These are phyloP conservation scores for Phytophthora podocarpi DNA, from an alignment of 352 stramenopile species.

Conservation along the genomic window DNA sequence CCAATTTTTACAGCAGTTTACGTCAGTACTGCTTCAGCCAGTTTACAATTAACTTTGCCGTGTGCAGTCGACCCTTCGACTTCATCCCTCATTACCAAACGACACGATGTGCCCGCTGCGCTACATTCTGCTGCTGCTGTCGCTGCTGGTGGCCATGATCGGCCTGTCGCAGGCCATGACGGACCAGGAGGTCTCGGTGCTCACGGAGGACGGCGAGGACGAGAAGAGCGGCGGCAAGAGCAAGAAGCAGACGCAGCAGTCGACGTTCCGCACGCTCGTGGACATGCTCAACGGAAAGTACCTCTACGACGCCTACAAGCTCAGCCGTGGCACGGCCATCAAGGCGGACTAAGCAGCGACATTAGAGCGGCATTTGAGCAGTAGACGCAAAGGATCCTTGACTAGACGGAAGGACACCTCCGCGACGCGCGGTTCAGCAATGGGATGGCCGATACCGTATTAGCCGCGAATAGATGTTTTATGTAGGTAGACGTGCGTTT, in stretches of 20 bases:
- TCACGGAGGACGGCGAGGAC: slow-evolving; percentile 65
- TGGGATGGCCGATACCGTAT: too few species aligned
- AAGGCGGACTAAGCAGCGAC: slow-evolving; percentile 47
- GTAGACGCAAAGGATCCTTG: too few species aligned
- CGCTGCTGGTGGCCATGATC: slow-evolving; percentile 85
- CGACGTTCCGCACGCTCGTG: slow-evolving; percentile 72
- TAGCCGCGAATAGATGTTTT: slow-evolving; percentile 27
- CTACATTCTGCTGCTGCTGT: slow-evolving; percentile 87
- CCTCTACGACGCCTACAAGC: slow-evolving; percentile 84
- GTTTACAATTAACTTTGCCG: slow-evolving; percentile 29
- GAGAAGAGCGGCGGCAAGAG: slow-evolving; percentile 54
- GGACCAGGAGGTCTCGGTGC: slow-evolving; percentile 64
- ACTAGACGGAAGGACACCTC: slow-evolving; percentile 4
- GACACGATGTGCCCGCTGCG: slow-evolving; percentile 81
- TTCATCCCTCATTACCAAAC: background rate
- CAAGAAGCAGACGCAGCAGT: slow-evolving; percentile 50
- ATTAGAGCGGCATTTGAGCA: too few species aligned
- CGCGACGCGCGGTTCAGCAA: background rate
- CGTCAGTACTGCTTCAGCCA: slow-evolving; percentile 13
- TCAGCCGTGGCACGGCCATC: slow-evolving; percentile 51
- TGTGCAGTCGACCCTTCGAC: background rate
- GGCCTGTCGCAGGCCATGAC: slow-evolving; percentile 80
- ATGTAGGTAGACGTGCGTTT: slow-evolving; percentile 17
- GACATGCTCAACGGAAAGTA: slow-evolving; percentile 91
- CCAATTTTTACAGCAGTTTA: slow-evolving; percentile 18